These are phyloP conservation scores for Collybia sordida DNA, from an alignment of 768 basidiomycete species.

Conservation along the genomic window DNA sequence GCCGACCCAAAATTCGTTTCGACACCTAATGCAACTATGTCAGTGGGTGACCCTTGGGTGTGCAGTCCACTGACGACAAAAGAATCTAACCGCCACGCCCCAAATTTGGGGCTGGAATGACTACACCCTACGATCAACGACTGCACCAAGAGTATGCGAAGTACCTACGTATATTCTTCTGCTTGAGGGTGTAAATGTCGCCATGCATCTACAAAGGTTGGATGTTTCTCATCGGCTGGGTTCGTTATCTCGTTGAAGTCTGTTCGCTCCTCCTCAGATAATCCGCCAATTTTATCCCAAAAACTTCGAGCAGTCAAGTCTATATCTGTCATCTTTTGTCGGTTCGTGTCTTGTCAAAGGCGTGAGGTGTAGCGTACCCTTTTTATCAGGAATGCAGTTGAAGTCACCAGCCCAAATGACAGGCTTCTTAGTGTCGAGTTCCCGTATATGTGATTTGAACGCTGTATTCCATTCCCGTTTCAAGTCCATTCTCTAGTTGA, in stretches of 20 bases:
- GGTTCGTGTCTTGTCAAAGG: not conserved
- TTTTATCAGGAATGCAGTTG: not conserved
- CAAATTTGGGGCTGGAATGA: not conserved
- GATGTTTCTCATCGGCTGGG: not conserved
- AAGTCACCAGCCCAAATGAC: constrained; percentile 5
- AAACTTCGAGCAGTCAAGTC: not conserved
- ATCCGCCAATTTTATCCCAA: constrained; percentile 1
- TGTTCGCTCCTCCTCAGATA: not conserved
- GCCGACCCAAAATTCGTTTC: not conserved
- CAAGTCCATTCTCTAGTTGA: not conserved
- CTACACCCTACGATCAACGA: not conserved
- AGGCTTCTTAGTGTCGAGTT: not conserved
- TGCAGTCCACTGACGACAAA: not conserved
- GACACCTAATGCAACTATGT: not conserved
- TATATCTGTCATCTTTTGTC: not conserved
- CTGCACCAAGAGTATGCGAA: not conserved
- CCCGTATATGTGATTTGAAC: not conserved
- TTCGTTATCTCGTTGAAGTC: not conserved
- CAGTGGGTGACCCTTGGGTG: not conserved
- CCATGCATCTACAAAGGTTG: constrained; percentile 1
- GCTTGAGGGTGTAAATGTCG: constrained; percentile 1
- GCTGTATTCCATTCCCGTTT: constrained; percentile 3
- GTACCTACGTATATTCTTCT: constrained; percentile 3
- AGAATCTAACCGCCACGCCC: constrained; percentile 4
- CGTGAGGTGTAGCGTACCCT: not conserved